phyloP scores from a whole-genome alignment of 106 monocot species.

The Triglochin maritima region DNA sequence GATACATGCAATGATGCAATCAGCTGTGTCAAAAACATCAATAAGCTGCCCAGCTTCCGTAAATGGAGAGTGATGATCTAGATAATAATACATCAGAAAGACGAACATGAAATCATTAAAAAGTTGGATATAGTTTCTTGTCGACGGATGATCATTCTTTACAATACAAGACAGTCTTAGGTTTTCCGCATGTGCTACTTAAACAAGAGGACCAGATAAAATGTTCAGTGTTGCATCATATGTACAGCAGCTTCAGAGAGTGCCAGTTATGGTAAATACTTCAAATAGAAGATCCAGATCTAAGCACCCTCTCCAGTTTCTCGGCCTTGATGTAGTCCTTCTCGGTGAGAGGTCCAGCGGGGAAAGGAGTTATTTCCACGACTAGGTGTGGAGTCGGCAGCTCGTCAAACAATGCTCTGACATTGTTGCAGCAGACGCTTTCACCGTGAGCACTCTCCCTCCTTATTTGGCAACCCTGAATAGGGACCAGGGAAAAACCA shows the following conservation, averaged over 20 bases:
- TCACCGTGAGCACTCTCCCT: conserved; percentile 92
- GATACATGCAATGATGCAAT: too few species aligned
- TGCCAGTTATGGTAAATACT: not conserved
- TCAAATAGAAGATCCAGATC: conserved; percentile 79
- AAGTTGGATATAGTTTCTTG: not conserved
- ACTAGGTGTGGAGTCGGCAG: conserved; percentile 90
- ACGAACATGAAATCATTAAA: not conserved
- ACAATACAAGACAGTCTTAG: too few species aligned
- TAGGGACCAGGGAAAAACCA: not conserved
- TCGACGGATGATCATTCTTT: not conserved
- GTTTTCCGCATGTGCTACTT: too few species aligned
- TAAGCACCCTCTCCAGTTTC: conserved; percentile 80
- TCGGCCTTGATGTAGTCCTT: conserved; percentile 83
- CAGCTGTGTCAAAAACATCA: too few species aligned
- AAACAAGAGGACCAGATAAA: too few species aligned
- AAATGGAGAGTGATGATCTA: too few species aligned
- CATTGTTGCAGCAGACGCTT: conserved; percentile 92
- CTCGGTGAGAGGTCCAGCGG: conserved; percentile 79
- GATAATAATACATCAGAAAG: too few species aligned
- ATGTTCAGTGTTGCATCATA: not conserved
- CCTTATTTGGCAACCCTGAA: conserved; percentile 91
- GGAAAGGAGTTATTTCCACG: conserved; percentile 90
- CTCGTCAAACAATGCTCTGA: conserved; percentile 95
- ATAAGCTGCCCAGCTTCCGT: too few species aligned
- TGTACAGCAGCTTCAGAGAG: conserved; percentile 7